phyloP scores from a whole-genome alignment of 805 yeast genomes.

The Sugiyamaella mastotermitis region DNA sequence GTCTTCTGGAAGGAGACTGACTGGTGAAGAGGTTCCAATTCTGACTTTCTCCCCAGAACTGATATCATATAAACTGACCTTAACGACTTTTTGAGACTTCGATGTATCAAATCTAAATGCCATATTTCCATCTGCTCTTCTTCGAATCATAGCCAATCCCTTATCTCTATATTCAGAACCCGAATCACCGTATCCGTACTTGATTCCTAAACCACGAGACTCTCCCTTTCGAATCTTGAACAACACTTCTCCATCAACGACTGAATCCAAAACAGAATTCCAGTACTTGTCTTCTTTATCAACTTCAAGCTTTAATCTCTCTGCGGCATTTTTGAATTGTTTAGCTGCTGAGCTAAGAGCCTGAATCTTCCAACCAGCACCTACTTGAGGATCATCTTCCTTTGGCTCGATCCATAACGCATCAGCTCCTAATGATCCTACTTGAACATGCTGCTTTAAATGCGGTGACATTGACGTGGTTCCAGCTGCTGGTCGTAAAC shows the following conservation, averaged over 20 bases:
- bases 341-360: conserved; percentile 52
- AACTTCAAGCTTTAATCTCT: conserved; percentile 48
- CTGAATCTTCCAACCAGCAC: conserved; percentile 81
- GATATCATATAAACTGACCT: conserved; percentile 51
- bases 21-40: conserved; percentile 16
- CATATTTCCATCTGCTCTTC: conserved; percentile 42
- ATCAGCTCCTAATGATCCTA: conserved; percentile 56
- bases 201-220: conserved; percentile 61
- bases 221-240: conserved; percentile 59
- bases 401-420: conserved; percentile 19
- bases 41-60: conserved; percentile 11
- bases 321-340: conserved; percentile 46
- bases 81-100: conserved; percentile 42
- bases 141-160: conserved; percentile 69
- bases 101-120: conserved; percentile 34
- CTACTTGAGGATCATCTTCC: conserved; percentile 36
- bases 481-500: conserved; percentile 80
- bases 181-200: conserved; percentile 86
- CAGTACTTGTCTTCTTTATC: conserved; percentile 62
- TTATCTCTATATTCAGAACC: conserved; percentile 72
- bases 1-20: conserved; percentile 9
- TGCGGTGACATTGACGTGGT: conserved; percentile 84
- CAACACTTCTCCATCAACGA: conserved; percentile 48
- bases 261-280: conserved; percentile 43
- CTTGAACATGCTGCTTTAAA: conserved; percentile 63